A percentile compares a stretch with the other conserved stretches of the same genome.
Conservation (phyloP, 2,329 filamentous ascomycete genomes). For the Plenodomus tracheiphilus region DNA sequence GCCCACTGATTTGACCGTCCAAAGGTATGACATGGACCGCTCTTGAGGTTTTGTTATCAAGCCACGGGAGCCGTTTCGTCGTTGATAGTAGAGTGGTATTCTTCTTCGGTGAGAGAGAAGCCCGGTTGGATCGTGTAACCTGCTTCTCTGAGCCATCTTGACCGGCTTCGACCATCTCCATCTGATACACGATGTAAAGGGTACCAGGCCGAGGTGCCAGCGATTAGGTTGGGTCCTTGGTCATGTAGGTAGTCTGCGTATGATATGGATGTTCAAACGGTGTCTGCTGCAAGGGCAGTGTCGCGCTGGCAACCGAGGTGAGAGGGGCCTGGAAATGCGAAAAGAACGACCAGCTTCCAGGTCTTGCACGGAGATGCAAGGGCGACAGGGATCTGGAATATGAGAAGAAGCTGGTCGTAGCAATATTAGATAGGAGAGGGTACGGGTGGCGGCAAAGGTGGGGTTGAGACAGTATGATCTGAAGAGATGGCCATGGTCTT, state of each 20-base stretch:
- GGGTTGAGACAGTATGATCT: slow-evolving; percentile 4
- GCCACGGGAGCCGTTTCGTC: slow-evolving; percentile 34
- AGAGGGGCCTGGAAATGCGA: slow-evolving; percentile 1
- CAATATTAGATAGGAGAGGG: slow-evolving; percentile 3
- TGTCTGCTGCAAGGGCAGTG: too few relatives aligned
- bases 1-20: slow-evolving; percentile 1
- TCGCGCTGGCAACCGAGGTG: background rate
- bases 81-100: slow-evolving; percentile 16
- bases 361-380: slow-evolving; percentile 1
- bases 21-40: slow-evolving; percentile 1
- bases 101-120: background rate
- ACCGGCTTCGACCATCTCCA: slow-evolving; percentile 1
- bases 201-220: background rate
- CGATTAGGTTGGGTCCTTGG: background rate
- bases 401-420: slow-evolving; percentile 17
- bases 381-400: background rate
- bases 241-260: background rate
- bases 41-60: slow-evolving; percentile 27
- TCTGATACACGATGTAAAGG: background rate
- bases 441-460: slow-evolving; percentile 12
- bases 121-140: background rate
- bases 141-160: slow-evolving; percentile 1
- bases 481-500: background rate
- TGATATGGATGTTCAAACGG: too few relatives aligned
- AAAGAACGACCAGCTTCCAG: slow-evolving; percentile 16